A percentile compares a stretch with the other conserved stretches of the same genome.
These are phyloP conservation scores for Phytophthora podocarpi DNA, from an alignment of 352 stramenopile genomes.

Conservation along the genomic window DNA sequence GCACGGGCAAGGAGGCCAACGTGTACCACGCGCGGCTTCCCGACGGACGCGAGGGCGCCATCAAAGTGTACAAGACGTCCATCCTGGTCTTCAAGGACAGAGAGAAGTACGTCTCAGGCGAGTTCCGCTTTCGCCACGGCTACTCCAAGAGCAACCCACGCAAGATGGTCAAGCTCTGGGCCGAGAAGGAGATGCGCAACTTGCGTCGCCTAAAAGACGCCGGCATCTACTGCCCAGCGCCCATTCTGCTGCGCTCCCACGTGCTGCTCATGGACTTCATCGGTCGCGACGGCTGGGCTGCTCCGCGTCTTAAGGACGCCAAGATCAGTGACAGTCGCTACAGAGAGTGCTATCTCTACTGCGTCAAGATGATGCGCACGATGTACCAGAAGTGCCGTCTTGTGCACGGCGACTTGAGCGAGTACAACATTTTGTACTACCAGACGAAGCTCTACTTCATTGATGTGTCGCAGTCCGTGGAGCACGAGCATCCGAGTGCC, in stretches of 20 bases:
- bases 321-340: slow-evolving; percentile 91
- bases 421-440: slow-evolving; percentile 99
- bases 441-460: slow-evolving; percentile 97
- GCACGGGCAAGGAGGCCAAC: slow-evolving; percentile 99
- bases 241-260: slow-evolving; percentile 96
- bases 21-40: slow-evolving; percentile 96
- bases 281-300: slow-evolving; percentile 94
- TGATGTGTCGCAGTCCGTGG: slow-evolving; percentile 98
- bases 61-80: slow-evolving; percentile 89
- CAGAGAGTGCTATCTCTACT: slow-evolving; percentile 95
- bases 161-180: slow-evolving; percentile 99
- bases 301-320: slow-evolving; percentile 95
- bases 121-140: slow-evolving; percentile 97
- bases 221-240: slow-evolving; percentile 91
- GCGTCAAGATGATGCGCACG: slow-evolving; percentile 95
- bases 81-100: slow-evolving; percentile 99
- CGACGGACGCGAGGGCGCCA: slow-evolving; percentile 77
- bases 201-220: slow-evolving; percentile 92
- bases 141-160: slow-evolving; percentile 98
- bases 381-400: slow-evolving; percentile 97
- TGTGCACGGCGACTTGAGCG: slow-evolving; percentile 98
- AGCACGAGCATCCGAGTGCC: slow-evolving; percentile 97
- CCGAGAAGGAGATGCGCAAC: slow-evolving; percentile 99
- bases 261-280: slow-evolving; percentile 99
- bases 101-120: slow-evolving; percentile 98